Base-by-base conservation (phyloP, 2,329 filamentous ascomycete species). In the Stagonosporopsis chrysanthemi region DNA sequence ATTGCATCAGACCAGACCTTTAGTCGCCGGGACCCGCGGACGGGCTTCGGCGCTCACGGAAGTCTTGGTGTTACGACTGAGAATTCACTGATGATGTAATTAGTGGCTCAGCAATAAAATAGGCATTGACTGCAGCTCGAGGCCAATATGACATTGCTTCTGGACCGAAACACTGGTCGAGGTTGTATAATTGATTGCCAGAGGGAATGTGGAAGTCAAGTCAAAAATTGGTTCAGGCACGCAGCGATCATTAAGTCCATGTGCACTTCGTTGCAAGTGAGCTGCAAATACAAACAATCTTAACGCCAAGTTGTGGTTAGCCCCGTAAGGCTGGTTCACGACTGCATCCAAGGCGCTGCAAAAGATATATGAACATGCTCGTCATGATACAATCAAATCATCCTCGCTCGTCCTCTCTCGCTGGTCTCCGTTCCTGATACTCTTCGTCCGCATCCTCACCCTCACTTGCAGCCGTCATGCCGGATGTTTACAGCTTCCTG, bases 31-130 rank as follows among this genome's bases (percentile, higher is more conserved):
- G 2, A 11, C 42, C 50, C 50, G 31, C 41, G 26, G 41, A n/a
- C 40, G 35, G 50, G 28, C 41, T 23, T 22, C 35, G 50, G 8
- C 39, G 35, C 42, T 43, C 40, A 40, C 26, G 22, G n/a, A 43
- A n/a, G 1, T 50, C 47, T 26, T 36, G 39, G 29, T 40, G 33
- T 45, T 45, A 19, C 38, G 41, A 41, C 33, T 45, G 49, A 23
- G 17, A 33, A 24, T 33, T 19, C 17, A 33, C 22, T 12, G 22
- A 33, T 40, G 49, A 52, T 52, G 42, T 46, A 14, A 46, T 9
- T 40, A 52, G 50, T 35, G 50, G 14, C 31, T 33, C 31, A 33
- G 31, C 14, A n/a, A 15, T 15, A 14, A 14, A 4, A n/a, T n/a
- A n/a, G 31, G 31, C 14, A 8, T 33, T 7, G 31, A 33, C 31